A percentile compares a stretch with the other conserved stretches of the same genome.
Conservation (phyloP, 495 filamentous ascomycete genomes). For the Podospora conica region DNA sequence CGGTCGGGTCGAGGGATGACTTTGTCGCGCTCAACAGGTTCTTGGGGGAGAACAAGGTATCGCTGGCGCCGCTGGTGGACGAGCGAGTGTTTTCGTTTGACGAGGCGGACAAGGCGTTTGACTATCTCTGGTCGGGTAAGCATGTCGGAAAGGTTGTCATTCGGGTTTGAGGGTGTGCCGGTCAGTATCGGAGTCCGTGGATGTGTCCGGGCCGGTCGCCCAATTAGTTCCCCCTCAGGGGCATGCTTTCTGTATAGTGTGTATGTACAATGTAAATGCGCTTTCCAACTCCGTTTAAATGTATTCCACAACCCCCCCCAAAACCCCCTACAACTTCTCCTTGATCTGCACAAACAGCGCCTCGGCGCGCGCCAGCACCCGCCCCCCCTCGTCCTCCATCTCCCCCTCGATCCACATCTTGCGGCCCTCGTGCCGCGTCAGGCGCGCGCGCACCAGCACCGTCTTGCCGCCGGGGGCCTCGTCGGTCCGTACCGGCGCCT, state of each 20-base stretch:
- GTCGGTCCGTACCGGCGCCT: constrained; percentile 45
- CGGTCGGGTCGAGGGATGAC: constrained; percentile 31
- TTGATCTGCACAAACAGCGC: constrained; percentile 39
- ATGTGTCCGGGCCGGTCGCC: not conserved
- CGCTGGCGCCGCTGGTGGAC: constrained; percentile 27
- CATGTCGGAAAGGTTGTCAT: constrained; percentile 47
- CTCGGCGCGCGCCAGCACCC: constrained; percentile 40
- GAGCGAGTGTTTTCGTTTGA: constrained; percentile 33
- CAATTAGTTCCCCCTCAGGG: not conserved
- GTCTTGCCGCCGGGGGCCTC: constrained; percentile 30
- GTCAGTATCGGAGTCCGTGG: too few relatives aligned
- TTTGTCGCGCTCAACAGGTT: constrained; percentile 30
- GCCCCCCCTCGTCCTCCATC: constrained; percentile 36
- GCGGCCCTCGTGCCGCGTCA: constrained; percentile 35
- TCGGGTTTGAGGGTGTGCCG: constrained; percentile 13
- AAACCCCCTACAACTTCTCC: constrained; percentile 15
- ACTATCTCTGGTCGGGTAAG: constrained; percentile 37
- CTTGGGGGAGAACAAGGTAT: constrained; percentile 30
- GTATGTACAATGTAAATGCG: not conserved
- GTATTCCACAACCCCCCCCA: not conserved
- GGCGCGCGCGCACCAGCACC: constrained; percentile 43
- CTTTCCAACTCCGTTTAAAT: constrained; percentile 1
- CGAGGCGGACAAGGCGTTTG: constrained; percentile 36
- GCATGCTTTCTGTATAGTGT: not conserved
- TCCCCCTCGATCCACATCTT: constrained; percentile 43